These are phyloP conservation scores for Podaxis sp. DNA, from an alignment of 768 basidiomycete species.

Conservation along the genomic window DNA sequence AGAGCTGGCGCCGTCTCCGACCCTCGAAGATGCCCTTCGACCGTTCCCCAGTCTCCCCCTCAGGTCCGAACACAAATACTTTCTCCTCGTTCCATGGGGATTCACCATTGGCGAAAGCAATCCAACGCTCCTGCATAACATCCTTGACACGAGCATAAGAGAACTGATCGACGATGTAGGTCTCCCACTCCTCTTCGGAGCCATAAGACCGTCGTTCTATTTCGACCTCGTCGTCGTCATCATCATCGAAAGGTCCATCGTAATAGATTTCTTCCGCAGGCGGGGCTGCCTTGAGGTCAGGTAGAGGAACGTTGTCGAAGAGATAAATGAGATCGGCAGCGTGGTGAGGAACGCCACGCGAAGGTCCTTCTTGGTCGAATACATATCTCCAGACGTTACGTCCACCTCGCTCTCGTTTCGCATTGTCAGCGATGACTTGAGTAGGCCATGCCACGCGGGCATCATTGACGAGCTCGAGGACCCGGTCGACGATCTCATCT, in stretches of 20 bases:
- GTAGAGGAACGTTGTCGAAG: slow-evolving; percentile 72
- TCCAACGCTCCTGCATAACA: slow-evolving; percentile 72
- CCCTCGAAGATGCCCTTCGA: slow-evolving; percentile 64
- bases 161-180: slow-evolving; percentile 63
- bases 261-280: slow-evolving; percentile 22
- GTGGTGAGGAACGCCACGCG: slow-evolving; percentile 64
- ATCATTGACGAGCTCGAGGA: slow-evolving; percentile 77
- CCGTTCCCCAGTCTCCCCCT: slow-evolving; percentile 79
- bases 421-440: slow-evolving; percentile 56
- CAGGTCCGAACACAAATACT: slow-evolving; percentile 79
- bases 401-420: slow-evolving; percentile 50
- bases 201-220: slow-evolving; percentile 2
- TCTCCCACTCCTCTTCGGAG: slow-evolving; percentile 45
- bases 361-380: slow-evolving; percentile 79
- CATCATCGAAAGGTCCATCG: slow-evolving; percentile 33
- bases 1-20: slow-evolving; percentile 54
- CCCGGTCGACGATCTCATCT: slow-evolving; percentile 65
- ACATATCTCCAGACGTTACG: slow-evolving; percentile 77
- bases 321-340: slow-evolving; percentile 74
- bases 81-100: slow-evolving; percentile 69
- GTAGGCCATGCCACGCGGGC: slow-evolving; percentile 77
- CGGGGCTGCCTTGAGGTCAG: slow-evolving; percentile 29
- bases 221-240: slow-evolving; percentile 21
- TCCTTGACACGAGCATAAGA: slow-evolving; percentile 68
- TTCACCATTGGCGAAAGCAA: slow-evolving; percentile 72